Conservation (phyloP, 306 rosid genomes). For the Vicia villosa region DNA sequence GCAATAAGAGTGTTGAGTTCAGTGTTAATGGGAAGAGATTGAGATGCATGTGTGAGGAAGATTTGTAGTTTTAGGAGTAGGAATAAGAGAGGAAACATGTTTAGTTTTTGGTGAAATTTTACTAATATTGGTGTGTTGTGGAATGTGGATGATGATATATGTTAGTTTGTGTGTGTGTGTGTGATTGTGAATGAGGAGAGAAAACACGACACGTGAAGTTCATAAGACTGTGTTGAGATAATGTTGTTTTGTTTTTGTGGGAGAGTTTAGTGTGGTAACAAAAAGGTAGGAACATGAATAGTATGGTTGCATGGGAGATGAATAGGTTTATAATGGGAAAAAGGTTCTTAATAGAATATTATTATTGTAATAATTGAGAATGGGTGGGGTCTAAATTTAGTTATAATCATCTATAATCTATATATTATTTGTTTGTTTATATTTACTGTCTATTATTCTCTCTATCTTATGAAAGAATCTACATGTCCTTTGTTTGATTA, state of each 20-base stretch:
- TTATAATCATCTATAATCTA: too few species aligned
- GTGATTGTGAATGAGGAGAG: not conserved
- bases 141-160: not conserved
- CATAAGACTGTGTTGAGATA: not conserved
- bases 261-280: not conserved
- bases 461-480: too few species aligned
- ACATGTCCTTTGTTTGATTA: too few species aligned
- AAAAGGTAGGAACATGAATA: not conserved
- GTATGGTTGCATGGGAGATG: not conserved
- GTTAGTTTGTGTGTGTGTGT: not conserved
- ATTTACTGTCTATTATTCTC: too few species aligned
- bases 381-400: too few species aligned
- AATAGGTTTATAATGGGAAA: not conserved
- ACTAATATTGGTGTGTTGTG: not conserved
- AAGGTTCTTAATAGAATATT: too few species aligned
- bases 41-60: slow-evolving; percentile 24
- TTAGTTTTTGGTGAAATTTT: slow-evolving; percentile 6
- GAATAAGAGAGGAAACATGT: slow-evolving; percentile 40
- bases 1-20: slow-evolving; percentile 67
- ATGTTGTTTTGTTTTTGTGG: not conserved
- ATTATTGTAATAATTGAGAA: too few species aligned
- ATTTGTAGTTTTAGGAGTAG: slow-evolving; percentile 25
- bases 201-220: slow-evolving; percentile 11
- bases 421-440: too few species aligned
- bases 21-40: slow-evolving; percentile 19